Evolutionary conservation across 192 early-diverging fungal genomes (phyloP).

Genomic region (Coemansia sp.): DNA sequence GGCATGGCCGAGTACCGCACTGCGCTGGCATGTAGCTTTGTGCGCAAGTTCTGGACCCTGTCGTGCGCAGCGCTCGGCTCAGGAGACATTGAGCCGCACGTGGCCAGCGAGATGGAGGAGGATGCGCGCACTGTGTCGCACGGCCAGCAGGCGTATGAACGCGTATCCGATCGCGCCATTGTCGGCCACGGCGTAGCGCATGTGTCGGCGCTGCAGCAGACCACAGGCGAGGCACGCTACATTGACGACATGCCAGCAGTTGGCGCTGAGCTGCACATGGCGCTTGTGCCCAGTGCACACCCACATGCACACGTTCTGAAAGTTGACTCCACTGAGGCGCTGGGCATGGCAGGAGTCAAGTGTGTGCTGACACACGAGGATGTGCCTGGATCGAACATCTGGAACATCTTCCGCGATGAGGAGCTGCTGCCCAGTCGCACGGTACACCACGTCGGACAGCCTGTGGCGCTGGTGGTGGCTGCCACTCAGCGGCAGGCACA

Average conservation of each 20-base stretch:
- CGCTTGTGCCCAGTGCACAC: slow-evolving; percentile 64
- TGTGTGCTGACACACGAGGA: slow-evolving; percentile 69
- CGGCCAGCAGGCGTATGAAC: slow-evolving; percentile 56
- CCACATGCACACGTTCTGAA: slow-evolving; percentile 68
- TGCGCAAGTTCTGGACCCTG: slow-evolving; percentile 67
- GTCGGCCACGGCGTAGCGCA: slow-evolving; percentile 74
- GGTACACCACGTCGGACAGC: slow-evolving; percentile 71
- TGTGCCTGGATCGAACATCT: slow-evolving; percentile 64
- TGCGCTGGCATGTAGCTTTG: slow-evolving; percentile 61
- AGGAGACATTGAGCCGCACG: slow-evolving; percentile 11
- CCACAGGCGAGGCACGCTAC: slow-evolving; percentile 81
- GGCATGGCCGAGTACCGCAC: slow-evolving; percentile 71
- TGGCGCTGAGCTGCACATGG: slow-evolving; percentile 67
- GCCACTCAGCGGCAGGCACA: slow-evolving; percentile 64
- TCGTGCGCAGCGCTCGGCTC: slow-evolving; percentile 23
- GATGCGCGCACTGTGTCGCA: slow-evolving; percentile 17
- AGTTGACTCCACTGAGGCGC: slow-evolving; percentile 63
- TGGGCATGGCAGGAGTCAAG: slow-evolving; percentile 63
- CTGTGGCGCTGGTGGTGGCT: slow-evolving; percentile 81
- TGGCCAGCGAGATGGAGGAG: slow-evolving; percentile 16
- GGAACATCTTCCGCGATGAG: slow-evolving; percentile 69
- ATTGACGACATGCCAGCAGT: slow-evolving; percentile 78
- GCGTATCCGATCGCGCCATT: slow-evolving; percentile 35
- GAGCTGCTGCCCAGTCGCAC: slow-evolving; percentile 73
- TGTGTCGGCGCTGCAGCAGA: slow-evolving; percentile 76